Percentiles rank a stretch among this genome's conserved stretches.
These are phyloP conservation scores for Pythium myriotylum DNA, from an alignment of 352 stramenopile genomes.

Conservation along the genomic window DNA sequence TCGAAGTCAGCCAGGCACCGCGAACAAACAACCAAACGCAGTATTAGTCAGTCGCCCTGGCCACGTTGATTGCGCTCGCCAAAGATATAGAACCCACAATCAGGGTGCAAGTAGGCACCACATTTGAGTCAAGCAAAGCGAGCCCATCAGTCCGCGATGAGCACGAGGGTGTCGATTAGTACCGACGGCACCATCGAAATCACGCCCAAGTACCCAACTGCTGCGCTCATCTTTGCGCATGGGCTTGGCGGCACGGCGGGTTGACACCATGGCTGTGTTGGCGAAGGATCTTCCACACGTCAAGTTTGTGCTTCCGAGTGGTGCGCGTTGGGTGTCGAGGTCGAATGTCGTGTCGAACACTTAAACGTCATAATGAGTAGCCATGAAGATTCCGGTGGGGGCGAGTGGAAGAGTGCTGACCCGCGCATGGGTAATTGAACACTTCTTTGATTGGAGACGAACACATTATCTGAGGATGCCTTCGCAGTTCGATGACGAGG, in stretches of 20 bases:
- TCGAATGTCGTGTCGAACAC: no score
- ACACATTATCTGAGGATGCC: background rate
- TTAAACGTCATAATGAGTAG: background rate
- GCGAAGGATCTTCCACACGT: constrained; percentile 63
- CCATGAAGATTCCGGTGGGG: constrained; percentile 82
- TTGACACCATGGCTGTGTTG: constrained; percentile 60
- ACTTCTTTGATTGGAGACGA: background rate
- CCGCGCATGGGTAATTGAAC: constrained; percentile 79
- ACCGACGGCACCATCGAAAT: constrained; percentile 37
- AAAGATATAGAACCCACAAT: no score
- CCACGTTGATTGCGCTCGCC: no score
- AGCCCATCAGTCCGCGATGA: no score
- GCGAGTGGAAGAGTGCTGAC: constrained; percentile 95
- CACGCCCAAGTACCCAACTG: constrained; percentile 29
- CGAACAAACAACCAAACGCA: no score
- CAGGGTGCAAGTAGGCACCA: no score
- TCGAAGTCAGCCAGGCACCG: no score
- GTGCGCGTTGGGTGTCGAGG: constrained; percentile 20
- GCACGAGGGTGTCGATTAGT: constrained; percentile 26
- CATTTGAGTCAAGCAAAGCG: no score
- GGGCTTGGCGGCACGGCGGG: constrained; percentile 92
- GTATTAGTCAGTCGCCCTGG: no score
- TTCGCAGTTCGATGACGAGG: constrained; percentile 92
- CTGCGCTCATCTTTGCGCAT: constrained; percentile 78
- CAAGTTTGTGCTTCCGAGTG: constrained; percentile 79